Evolutionary conservation across 441 rosid species (phyloP), one percentile per base, ranked within the genome.

Genomic region (Pelargonium australe): DNA sequence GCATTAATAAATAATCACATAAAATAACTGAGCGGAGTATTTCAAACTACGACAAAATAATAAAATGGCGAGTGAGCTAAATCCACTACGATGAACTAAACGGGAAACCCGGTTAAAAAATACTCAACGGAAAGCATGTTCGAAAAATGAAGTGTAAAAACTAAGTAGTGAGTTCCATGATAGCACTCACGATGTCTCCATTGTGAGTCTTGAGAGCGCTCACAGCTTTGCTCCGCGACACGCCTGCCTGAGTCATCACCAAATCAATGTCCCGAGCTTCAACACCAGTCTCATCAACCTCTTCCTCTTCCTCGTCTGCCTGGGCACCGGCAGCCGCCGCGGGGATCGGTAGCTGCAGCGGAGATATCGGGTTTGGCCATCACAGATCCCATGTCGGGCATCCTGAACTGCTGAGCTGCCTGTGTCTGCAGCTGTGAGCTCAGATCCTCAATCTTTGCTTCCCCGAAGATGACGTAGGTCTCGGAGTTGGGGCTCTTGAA

Each of bases 221-320:
- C 13, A 91, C 94, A 0, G 96, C 97, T 73, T 77, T 91, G 16
- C 85, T 64, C 79, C 89, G 85, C 6, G 89, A 72, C 49, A 91
- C 96, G 63, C 92, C 91, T 1, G 95, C 94, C 77, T 89, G 94
- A 10, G 94, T 88, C 97, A 89, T 89, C 64, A 91, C 97, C 82
- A 91, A 77, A 55, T 91, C 94, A 53, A 91, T 86, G 77, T 89
- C 95, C 82, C 85, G 85, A 4, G 89, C 85, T 79, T 89, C 92
- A 45, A 89, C 92, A 5, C 85, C 94, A 0, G 87, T 82, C 61
- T 89, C 94, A 66, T 89, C 92, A 7, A 87, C 91, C 53, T 89
- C 94, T 80, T 89, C 94, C 2, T 89, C 96, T 44, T 85, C 92
- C 63, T 88, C 62, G 2, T 57, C 62, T 8, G 62, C 62, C 28